Percentiles rank a stretch among this genome's conserved stretches.
Conservation (phyloP, 768 basidiomycete genomes). For the Austroboletus festivus region DNA sequence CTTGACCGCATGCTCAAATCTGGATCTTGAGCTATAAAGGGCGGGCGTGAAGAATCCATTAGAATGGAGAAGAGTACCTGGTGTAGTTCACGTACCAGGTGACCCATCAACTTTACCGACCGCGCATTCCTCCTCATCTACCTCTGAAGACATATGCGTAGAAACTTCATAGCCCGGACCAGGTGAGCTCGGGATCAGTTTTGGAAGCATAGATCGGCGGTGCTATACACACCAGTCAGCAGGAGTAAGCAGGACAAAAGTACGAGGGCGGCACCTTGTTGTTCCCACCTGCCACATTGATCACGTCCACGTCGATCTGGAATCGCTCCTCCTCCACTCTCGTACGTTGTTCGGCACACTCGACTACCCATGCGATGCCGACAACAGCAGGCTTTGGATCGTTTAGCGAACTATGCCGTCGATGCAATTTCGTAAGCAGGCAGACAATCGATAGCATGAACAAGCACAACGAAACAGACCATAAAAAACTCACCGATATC, state of each 20-base stretch:
- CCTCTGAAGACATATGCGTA: constrained; percentile 23
- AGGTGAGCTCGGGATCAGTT: constrained; percentile 39
- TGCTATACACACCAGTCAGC: constrained; percentile 41
- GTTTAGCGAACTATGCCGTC: constrained; percentile 46
- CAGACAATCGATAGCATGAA: no score
- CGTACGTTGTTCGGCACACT: constrained; percentile 69
- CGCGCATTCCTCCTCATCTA: constrained; percentile 29
- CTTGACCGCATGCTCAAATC: constrained; percentile 23
- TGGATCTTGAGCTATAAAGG: constrained; percentile 21
- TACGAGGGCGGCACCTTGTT: constrained; percentile 50
- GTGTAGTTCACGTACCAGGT: constrained; percentile 21
- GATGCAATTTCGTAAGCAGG: neutral
- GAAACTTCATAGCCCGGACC: constrained; percentile 8
- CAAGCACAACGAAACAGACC: neutral
- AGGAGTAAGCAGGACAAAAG: neutral
- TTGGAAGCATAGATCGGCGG: constrained; percentile 72
- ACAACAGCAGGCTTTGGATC: constrained; percentile 74
- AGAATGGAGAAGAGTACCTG: neutral
- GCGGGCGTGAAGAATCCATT: neutral
- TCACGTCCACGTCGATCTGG: constrained; percentile 57
- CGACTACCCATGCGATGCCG: constrained; percentile 86
- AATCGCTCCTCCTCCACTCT: constrained; percentile 65
- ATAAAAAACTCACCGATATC: constrained; percentile 55
- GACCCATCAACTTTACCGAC: constrained; percentile 27
- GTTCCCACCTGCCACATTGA: constrained; percentile 55